Conservation (phyloP, 2,329 filamentous ascomycete genomes). For the Microcyclosporella mali region DNA sequence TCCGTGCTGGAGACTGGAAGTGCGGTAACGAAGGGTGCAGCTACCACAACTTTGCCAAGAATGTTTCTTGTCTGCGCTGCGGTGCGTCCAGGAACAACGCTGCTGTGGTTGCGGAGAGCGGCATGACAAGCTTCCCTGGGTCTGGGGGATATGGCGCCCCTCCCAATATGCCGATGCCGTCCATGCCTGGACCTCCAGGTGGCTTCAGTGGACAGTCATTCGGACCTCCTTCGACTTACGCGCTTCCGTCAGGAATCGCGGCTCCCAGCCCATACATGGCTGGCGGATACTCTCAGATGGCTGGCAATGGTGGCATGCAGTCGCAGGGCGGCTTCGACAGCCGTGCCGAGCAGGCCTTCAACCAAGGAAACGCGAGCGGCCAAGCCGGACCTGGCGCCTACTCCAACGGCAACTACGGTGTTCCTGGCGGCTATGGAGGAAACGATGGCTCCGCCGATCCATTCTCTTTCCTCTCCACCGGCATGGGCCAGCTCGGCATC, state of each 20-base stretch:
- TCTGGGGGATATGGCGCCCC: conserved; percentile 59
- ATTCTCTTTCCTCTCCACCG: conserved; percentile 71
- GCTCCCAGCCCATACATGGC: conserved; percentile 78
- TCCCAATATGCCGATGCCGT: conserved; percentile 64
- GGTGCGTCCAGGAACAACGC: conserved; percentile 91
- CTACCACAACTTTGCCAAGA: conserved; percentile 99
- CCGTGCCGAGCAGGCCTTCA: conserved; percentile 90
- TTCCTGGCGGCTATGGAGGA: conserved; percentile 35
- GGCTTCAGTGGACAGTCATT: conserved; percentile 68
- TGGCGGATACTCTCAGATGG: conserved; percentile 56
- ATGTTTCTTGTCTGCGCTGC: conserved; percentile 93
- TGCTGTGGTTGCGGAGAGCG: conserved; percentile 85
- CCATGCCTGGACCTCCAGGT: conserved; percentile 46
- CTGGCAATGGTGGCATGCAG: conserved; percentile 66
- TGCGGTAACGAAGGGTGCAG: conserved; percentile 95
- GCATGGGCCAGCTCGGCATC: conserved; percentile 67
- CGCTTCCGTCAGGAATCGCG: conserved; percentile 76
- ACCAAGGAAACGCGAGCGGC: conserved; percentile 65
- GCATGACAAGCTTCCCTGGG: conserved; percentile 49
- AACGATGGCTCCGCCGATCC: conserved; percentile 61
- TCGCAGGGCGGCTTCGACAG: conserved; percentile 79
- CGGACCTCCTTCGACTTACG: conserved; percentile 82
- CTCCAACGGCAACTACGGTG: conserved; percentile 57
- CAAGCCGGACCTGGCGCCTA: conserved; percentile 53
- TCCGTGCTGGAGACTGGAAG: conserved; percentile 98